phyloP scores from a whole-genome alignment of 2,329 filamentous ascomycete species.

The Metarhizium rileyi region DNA sequence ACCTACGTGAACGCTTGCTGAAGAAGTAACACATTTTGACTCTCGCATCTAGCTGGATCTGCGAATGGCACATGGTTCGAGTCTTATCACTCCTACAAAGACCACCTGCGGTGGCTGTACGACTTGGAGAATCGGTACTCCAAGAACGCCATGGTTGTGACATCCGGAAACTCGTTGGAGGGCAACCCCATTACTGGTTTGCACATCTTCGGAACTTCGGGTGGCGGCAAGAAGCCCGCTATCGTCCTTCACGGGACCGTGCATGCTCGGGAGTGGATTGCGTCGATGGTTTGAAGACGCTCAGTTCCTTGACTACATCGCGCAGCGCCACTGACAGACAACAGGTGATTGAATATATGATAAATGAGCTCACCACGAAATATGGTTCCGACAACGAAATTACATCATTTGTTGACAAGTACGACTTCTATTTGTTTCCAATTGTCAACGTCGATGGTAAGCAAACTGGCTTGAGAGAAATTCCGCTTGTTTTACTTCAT shows the following conservation, averaged over 20 bases:
- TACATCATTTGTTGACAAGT: constrained; percentile 43
- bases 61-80: constrained; percentile 37
- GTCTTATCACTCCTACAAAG: constrained; percentile 40
- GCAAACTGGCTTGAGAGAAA: constrained; percentile 2
- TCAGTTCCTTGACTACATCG: neutral
- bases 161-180: constrained; percentile 35
- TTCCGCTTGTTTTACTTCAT: too few relatives aligned
- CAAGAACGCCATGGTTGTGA: constrained; percentile 36
- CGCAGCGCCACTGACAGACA: constrained; percentile 15
- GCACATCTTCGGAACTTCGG: constrained; percentile 40
- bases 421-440: constrained; percentile 58
- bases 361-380: constrained; percentile 37
- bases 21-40: neutral
- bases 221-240: constrained; percentile 37
- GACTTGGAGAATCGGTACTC: constrained; percentile 33
- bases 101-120: constrained; percentile 39
- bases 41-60: constrained; percentile 10
- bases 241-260: constrained; percentile 48
- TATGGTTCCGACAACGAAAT: constrained; percentile 30
- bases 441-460: constrained; percentile 52
- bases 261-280: constrained; percentile 53
- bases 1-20: too few relatives aligned
- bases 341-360: constrained; percentile 37
- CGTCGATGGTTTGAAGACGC: constrained; percentile 45
- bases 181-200: constrained; percentile 51